phyloP scores from a whole-genome alignment of 176 grass and related monocot genomes.

The Oropetium thomaeum region DNA sequence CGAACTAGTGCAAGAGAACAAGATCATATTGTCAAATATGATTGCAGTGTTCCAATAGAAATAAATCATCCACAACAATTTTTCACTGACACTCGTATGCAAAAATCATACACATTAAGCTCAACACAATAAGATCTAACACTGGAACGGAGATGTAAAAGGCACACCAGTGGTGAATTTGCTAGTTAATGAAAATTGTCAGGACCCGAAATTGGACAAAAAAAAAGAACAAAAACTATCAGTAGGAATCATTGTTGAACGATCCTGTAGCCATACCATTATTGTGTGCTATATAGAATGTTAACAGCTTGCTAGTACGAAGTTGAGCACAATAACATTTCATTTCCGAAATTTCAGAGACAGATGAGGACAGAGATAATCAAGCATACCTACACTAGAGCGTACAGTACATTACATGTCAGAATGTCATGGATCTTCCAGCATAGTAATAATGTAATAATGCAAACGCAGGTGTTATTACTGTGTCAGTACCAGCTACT shows the following conservation, averaged over 20 bases:
- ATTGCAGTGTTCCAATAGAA: background rate
- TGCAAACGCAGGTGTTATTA: conserved; percentile 35
- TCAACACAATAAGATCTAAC: background rate
- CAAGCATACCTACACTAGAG: conserved; percentile 19
- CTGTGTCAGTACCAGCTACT: conserved; percentile 24
- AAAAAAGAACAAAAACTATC: background rate
- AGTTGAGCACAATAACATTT: background rate
- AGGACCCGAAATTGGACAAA: background rate
- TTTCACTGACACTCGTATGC: background rate
- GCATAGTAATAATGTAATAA: conserved; percentile 16
- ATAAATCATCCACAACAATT: background rate
- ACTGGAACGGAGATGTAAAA: background rate
- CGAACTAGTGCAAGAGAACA: background rate
- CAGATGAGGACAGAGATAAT: background rate
- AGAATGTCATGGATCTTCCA: conserved; percentile 29
- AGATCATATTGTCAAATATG: background rate
- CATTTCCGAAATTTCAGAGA: background rate
- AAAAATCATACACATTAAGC: background rate
- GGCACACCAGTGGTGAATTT: background rate
- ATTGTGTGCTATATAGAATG: background rate
- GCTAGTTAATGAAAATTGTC: background rate
- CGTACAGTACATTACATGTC: conserved; percentile 27
- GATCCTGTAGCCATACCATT: background rate
- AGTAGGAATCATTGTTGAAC: background rate
- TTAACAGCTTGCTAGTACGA: background rate